Conservation (phyloP, 2,329 filamentous ascomycete genomes). For the Ambrosiella beaveri region DNA sequence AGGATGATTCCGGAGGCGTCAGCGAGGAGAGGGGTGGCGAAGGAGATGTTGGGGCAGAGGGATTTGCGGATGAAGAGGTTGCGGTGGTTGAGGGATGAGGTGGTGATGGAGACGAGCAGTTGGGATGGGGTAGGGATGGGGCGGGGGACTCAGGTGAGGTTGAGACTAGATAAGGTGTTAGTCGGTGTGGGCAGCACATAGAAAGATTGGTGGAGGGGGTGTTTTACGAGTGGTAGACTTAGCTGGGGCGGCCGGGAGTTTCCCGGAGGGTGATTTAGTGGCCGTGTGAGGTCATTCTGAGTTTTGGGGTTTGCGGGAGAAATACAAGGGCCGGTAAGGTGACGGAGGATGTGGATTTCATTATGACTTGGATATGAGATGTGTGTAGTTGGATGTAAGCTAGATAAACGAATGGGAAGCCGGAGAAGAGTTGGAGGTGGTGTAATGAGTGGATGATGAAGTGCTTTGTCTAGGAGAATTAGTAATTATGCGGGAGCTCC, state of each 20-base stretch:
- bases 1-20: slow-evolving; percentile 72
- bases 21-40: slow-evolving; percentile 59
- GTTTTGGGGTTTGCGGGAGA: background rate
- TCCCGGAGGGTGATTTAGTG: slow-evolving; percentile 31
- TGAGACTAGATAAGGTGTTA: slow-evolving; percentile 26
- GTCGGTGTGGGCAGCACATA: background rate
- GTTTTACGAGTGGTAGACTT: slow-evolving; percentile 66
- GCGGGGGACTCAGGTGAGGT: slow-evolving; percentile 42
- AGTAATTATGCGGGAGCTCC: no score
- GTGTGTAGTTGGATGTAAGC: background rate
- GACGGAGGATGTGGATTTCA: slow-evolving; percentile 2
- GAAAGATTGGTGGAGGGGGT: background rate
- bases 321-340: slow-evolving; percentile 7
- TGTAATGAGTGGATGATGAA: no score
- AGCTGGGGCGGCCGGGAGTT: slow-evolving; percentile 64
- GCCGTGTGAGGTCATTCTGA: slow-evolving; percentile 7
- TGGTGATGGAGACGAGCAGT: slow-evolving; percentile 57
- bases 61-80: slow-evolving; percentile 89
- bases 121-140: slow-evolving; percentile 48
- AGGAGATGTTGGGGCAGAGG: slow-evolving; percentile 73
- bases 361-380: background rate
- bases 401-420: background rate
- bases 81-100: slow-evolving; percentile 81
- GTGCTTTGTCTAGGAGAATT: no score
- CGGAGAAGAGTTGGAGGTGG: no score